Percentiles rank a stretch among this genome's conserved stretches.
Evolutionary conservation across 192 early-diverging fungal genomes (phyloP).

Genomic region (Piromyces sp.): DNA sequence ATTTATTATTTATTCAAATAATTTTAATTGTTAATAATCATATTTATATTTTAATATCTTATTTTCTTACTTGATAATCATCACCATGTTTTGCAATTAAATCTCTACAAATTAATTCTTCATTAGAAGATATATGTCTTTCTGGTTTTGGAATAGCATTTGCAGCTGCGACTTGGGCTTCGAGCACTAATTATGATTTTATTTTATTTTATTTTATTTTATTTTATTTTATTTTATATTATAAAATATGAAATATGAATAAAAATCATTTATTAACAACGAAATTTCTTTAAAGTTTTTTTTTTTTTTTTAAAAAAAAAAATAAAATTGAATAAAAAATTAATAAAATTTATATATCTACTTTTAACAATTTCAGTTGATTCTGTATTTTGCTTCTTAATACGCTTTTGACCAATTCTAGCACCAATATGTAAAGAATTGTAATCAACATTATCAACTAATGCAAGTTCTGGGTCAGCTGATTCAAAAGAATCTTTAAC

Average conservation of each 20-base stretch:
- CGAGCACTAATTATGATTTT: no score
- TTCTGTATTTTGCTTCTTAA: slow-evolving; percentile 2
- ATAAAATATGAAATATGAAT: no score
- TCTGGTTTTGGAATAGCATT: neutral
- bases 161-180: neutral
- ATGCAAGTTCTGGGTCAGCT: slow-evolving; percentile 1
- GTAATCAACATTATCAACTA: slow-evolving; percentile 6
- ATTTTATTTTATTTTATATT: no score
- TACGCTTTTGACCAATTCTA: slow-evolving; percentile 8
- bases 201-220: no score
- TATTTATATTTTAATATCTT: no score
- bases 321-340: no score
- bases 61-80: slow-evolving; percentile 9
- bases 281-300: no score
- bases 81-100: slow-evolving; percentile 18
- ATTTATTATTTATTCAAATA: no score
- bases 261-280: no score
- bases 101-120: slow-evolving; percentile 10
- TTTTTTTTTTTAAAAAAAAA: no score
- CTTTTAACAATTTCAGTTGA: neutral
- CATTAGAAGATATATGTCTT: slow-evolving; percentile 15
- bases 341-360: no score
- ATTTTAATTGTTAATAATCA: no score
- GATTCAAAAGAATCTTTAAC: slow-evolving; percentile 18
- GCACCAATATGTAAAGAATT: slow-evolving; percentile 7